Evolutionary conservation across 2,329 filamentous ascomycete species (phyloP), one percentile per base, ranked within the genome.

Genomic region (Botrytis hyacinthi): DNA sequence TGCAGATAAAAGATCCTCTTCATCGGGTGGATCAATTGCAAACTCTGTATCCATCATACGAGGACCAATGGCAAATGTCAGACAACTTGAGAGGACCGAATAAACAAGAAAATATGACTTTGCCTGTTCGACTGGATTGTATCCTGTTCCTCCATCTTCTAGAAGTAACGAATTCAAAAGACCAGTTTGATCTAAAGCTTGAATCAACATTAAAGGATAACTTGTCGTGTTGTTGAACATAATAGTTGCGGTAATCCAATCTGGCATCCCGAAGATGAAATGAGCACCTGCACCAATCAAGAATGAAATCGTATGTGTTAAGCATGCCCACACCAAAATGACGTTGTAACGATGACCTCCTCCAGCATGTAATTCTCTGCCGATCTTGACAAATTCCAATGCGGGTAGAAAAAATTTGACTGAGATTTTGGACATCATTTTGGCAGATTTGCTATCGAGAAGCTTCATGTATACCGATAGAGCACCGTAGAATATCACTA

Each of bases 91-190:
- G 16, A 92, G 84, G 72, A 90, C 91, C 5, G 89, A 86, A 76
- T 89, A 91, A 74, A 92, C 86, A 5, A 92, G 81, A 78, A 92
- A 91, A 80, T 91, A 92, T 22, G 87, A 88, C 78, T 91, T 88
- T 10, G 89, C 89, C 16, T 90, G 84, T 71, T 87, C 85, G 20
- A 91, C 82, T 0, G 87, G 88, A 4, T 83, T 82, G 2, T 81
- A 77, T 3, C 82, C 83, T 80, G 76, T 86, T 83, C 80, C 84
- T 83, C 80, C 84, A 77, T 76, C 85, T 76, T 74, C 81, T 75
- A 74, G 74, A 2, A 85, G 80, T 29, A 91, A 82, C 3, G 83
- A 79, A 37, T 84, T 80, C 10, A 92, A 82, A 40, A 91, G 87
- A 3, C 88, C 89, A 0, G 90, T 77, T 40, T 75, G 76, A 48